phyloP scores from a whole-genome alignment of 176 grass and related monocot species.

The Panicum miliaceum region DNA sequence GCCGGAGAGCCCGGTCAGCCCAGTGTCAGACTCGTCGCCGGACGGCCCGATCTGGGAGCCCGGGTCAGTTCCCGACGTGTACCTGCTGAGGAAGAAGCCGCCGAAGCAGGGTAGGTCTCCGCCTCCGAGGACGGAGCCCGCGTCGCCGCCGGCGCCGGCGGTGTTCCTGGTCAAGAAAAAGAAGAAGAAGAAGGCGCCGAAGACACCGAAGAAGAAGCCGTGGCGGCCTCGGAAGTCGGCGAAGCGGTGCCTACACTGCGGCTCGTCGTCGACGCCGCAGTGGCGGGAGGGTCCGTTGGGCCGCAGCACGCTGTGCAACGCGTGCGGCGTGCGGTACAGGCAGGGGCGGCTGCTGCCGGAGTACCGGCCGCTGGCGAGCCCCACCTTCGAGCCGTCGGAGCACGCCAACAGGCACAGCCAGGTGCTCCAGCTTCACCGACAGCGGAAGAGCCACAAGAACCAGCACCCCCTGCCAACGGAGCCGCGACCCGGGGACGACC shows the following conservation, averaged over 20 bases:
- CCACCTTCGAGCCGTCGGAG: slow-evolving; percentile 61
- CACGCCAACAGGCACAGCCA: slow-evolving; percentile 74
- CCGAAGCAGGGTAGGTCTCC: background rate
- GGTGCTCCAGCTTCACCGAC: slow-evolving; percentile 62
- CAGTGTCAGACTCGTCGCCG: slow-evolving; percentile 42
- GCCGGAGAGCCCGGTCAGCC: slow-evolving; percentile 31
- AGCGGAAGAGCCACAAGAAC: background rate
- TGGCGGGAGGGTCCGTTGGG: slow-evolving; percentile 86
- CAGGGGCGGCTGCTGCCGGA: slow-evolving; percentile 79
- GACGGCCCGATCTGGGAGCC: slow-evolving; percentile 45
- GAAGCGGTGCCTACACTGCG: slow-evolving; percentile 70
- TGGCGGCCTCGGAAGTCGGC: background rate
- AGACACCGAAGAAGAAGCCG: background rate
- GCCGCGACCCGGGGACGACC: background rate
- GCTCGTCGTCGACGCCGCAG: slow-evolving; percentile 73
- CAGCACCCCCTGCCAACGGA: background rate
- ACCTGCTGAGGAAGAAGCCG: slow-evolving; percentile 46
- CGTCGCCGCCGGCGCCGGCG: background rate
- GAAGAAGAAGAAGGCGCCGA: background rate
- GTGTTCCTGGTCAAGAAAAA: slow-evolving; percentile 48
- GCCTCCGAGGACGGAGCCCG: background rate
- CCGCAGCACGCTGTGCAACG: slow-evolving; percentile 84
- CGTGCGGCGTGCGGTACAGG: slow-evolving; percentile 73
- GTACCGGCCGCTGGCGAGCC: slow-evolving; percentile 80
- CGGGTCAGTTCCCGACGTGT: slow-evolving; percentile 22